Evolutionary conservation across 2,329 filamentous ascomycete species (phyloP).

Genomic region (Fusarium sp.): DNA sequence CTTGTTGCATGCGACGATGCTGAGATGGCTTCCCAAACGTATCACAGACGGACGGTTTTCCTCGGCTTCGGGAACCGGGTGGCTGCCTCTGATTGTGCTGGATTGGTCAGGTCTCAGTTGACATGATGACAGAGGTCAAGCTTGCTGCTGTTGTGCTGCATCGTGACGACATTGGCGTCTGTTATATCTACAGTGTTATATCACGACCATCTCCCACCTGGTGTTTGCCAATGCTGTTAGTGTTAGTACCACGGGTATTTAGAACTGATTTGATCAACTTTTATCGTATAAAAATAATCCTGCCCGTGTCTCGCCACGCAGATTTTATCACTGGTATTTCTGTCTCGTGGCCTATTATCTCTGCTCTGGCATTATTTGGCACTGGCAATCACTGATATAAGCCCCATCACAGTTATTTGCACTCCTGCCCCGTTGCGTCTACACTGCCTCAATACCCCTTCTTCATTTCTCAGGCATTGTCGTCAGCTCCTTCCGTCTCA

Average conservation of each 20-base stretch:
- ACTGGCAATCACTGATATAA: slow-evolving; percentile 28
- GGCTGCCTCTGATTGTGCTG: slow-evolving; percentile 11
- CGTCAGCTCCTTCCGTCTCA: slow-evolving; percentile 10
- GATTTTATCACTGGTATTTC: background rate
- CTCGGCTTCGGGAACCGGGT: slow-evolving; percentile 32
- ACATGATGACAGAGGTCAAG: slow-evolving; percentile 22
- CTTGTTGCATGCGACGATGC: slow-evolving; percentile 14
- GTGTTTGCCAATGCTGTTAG: slow-evolving; percentile 4
- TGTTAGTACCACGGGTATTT: slow-evolving; percentile 12
- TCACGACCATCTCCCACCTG: slow-evolving; percentile 11
- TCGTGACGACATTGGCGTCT: slow-evolving; percentile 30
- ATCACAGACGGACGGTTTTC: slow-evolving; percentile 21
- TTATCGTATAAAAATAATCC: background rate
- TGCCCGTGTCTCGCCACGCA: slow-evolving; percentile 5
- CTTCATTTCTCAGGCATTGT: slow-evolving; percentile 8
- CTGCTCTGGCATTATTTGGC: slow-evolving; percentile 11
- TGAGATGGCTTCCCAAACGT: slow-evolving; percentile 27
- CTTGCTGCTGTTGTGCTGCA: slow-evolving; percentile 32
- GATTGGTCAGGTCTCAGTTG: slow-evolving; percentile 36
- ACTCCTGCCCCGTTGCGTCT: slow-evolving; percentile 1
- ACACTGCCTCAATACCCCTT: slow-evolving; percentile 5
- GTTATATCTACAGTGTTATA: slow-evolving; percentile 13
- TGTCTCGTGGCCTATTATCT: slow-evolving; percentile 5
- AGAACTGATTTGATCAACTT: background rate
- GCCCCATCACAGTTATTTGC: slow-evolving; percentile 1